A percentile compares a stretch with the other conserved stretches of the same genome.
Conservation (phyloP, 2,329 filamentous ascomycete genomes). For the Coniochaeta sp. region DNA sequence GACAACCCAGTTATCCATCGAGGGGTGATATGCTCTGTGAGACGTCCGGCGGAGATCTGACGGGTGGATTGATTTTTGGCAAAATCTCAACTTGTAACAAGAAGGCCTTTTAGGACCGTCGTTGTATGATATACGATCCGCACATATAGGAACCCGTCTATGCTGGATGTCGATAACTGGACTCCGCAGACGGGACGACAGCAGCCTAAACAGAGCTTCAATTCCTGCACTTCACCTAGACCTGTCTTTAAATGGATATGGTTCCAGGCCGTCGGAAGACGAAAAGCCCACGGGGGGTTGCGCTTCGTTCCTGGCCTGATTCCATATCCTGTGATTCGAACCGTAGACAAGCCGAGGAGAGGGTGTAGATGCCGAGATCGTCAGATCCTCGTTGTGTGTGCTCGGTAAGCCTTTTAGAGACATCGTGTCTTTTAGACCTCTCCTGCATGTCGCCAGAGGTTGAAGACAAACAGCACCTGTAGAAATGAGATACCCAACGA, state of each 20-base stretch:
- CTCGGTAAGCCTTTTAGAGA: too few relatives aligned
- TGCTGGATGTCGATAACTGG: background rate
- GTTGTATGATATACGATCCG: background rate
- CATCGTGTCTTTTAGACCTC: too few relatives aligned
- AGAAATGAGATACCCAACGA: too few relatives aligned
- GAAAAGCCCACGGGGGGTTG: too few relatives aligned
- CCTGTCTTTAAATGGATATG: background rate
- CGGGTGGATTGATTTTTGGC: constrained; percentile 11
- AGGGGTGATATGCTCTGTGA: background rate
- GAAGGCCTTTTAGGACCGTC: background rate
- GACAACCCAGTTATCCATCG: background rate
- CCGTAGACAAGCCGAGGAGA: too few relatives aligned
- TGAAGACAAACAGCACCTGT: too few relatives aligned
- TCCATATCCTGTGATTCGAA: too few relatives aligned
- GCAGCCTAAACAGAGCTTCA: background rate
- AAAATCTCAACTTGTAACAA: constrained; percentile 16
- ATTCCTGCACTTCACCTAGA: background rate
- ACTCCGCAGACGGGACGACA: background rate
- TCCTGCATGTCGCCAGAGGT: too few relatives aligned
- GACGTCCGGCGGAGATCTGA: background rate
- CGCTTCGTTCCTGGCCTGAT: too few relatives aligned
- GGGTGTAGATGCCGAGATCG: too few relatives aligned
- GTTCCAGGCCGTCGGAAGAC: background rate
- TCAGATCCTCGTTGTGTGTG: too few relatives aligned
- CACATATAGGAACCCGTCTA: background rate